These are phyloP conservation scores for Phialophora chinensis DNA, from an alignment of 2,329 filamentous ascomycete genomes.

Conservation along the genomic window DNA sequence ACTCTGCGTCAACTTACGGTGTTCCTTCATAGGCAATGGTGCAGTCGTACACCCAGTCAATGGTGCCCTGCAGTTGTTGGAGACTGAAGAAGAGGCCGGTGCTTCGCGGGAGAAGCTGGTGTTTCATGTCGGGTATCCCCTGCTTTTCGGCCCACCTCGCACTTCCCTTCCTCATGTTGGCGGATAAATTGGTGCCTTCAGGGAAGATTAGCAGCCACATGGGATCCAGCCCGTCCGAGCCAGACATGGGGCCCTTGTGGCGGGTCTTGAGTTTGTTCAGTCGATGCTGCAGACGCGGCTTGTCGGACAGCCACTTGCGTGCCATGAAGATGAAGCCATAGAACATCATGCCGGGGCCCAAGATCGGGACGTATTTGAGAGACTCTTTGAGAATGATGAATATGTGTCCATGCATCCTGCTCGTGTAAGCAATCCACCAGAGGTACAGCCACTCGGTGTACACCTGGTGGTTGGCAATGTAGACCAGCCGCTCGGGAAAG, in stretches of 20 bases:
- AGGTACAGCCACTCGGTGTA: constrained; percentile 74
- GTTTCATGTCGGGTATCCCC: constrained; percentile 62
- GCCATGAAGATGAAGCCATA: constrained; percentile 71
- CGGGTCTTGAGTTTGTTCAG: constrained; percentile 61
- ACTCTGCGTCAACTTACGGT: constrained; percentile 67
- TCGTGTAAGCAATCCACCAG: constrained; percentile 71
- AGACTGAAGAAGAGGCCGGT: constrained; percentile 68
- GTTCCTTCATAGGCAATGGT: constrained; percentile 95
- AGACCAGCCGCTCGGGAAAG: constrained; percentile 65
- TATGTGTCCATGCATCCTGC: constrained; percentile 68
- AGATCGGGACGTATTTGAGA: constrained; percentile 65
- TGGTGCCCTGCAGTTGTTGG: constrained; percentile 62
- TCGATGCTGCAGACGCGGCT: constrained; percentile 63
- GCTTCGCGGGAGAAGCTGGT: constrained; percentile 65
- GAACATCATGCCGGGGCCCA: constrained; percentile 68
- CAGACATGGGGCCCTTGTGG: constrained; percentile 56
- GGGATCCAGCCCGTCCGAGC: constrained; percentile 58
- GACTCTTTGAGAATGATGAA: constrained; percentile 72
- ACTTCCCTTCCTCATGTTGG: constrained; percentile 62
- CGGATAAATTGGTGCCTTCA: constrained; percentile 67
- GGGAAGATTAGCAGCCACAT: constrained; percentile 73
- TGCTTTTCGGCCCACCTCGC: constrained; percentile 64
- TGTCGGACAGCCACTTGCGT: constrained; percentile 67
- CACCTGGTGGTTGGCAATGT: constrained; percentile 70
- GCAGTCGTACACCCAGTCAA: constrained; percentile 74